Base-by-base conservation (phyloP, 1,139 yeast species). In the Yueomyces sp. region DNA sequence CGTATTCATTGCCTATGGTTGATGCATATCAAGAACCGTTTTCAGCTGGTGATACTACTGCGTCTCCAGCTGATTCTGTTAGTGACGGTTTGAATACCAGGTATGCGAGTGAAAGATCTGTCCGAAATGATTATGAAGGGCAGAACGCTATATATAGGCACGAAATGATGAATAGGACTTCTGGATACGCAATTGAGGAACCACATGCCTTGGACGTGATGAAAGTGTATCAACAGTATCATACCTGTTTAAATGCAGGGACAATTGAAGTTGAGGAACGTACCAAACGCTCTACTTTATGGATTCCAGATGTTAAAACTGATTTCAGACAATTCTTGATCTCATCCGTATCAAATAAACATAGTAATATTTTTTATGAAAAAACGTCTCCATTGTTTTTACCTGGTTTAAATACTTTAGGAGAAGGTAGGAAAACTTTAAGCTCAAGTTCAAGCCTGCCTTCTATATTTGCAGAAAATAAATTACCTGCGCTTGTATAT, bases 401-500 rank as follows among this genome's bases (percentile, higher is more conserved):
- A 4, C 45, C 43, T 29, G 50, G 51, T 11, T 44, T 45, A 32
- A 38, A 44, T 35, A 47, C 44, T 38, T 35, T 49, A 8, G 42
- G 52, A 30, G 32, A 30, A 30, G 7, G 32, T 30, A 7, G 11
- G 32, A 11, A 11, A 30, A 11, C 7, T 30, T 44, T 37, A 36
- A 37, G 42, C 19, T 49, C 48, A 12, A 42, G 46, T 28, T 32
- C 49, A 2, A 12, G 42, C 25, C 39, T 49, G 1, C 69, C 73
- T 1, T 56, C 65, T 2, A 30, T 62, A 0, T 55, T 69, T 39
- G 60, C 68, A 0, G 60, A 57, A 32, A 48, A 46, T 3, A 59
- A 60, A 4, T 39, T 66, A 0, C 68, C 71, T 0, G 52, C 67
- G 0, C 47, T 68, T 5, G 49, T 59, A 0, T 65, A 67, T 47